Evolutionary conservation across 345 rosid genomes (phyloP), one percentile per base, ranked within the genome.

Genomic region (Hirschfeldia incana): DNA sequence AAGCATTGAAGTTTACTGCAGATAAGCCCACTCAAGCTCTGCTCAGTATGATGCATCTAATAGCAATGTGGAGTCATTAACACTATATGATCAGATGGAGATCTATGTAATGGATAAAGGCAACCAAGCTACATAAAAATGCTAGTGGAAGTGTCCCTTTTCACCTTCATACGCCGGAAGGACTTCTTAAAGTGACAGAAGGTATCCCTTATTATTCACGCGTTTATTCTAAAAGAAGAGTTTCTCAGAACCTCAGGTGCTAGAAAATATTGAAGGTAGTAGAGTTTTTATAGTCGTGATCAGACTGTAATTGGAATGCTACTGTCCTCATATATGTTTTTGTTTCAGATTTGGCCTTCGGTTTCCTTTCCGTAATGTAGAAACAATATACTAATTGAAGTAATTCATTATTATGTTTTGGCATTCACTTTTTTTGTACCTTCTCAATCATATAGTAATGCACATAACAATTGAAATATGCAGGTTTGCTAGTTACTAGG

Each of bases 51-150:
- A 86, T 64, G 89, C 84, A 69, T 84, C 93, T 68, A 77, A 74
- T 77, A 80, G 76, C 76, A 86, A 90, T 49, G 42, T 85, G 81
- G 93, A 83, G 78, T 79, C 87, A 74, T 67, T 72, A 74, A 73
- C 88, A 71, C 94, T 85, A 68, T 83, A 88, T 39, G 97, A 92
- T 79, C 92, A 91, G 78, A 94, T 92, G 97, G 97, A 93, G 84
- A 91, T 81, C 76, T 81, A 87, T 86, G 92, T 86, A 28, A 84
- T 83, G 76, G 86, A 83, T 78, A 91, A 88, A 86, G 88, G 21
- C 88, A 64, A 85, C 75, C 30, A 90, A 90, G 84, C 90, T 90
- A 27, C 84, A 85, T 66, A 91, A 84, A 84, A 84, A 49, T 83
- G 91, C 91, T n/a, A 82, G 83, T 63, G 86, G 86, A 78, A 85